These are phyloP conservation scores for Posidonia oceanica DNA, from an alignment of 116 monocot species.

Conservation along the genomic window DNA sequence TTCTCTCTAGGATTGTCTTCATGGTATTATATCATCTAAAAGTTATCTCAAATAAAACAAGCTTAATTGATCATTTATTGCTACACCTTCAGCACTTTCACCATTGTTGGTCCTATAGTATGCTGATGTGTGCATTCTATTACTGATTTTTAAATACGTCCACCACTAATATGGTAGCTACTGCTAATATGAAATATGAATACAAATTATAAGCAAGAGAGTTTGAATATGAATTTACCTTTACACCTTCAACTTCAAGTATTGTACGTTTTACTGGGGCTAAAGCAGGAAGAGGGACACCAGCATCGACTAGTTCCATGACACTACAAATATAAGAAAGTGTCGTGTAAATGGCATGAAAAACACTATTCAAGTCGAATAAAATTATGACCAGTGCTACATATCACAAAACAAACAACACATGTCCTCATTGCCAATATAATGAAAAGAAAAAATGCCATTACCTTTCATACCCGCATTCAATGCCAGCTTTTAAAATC, in stretches of 20 bases:
- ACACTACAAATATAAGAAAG: conserved; percentile 28
- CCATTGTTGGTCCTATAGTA: too few species aligned
- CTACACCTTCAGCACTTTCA: too few species aligned
- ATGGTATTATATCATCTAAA: too few species aligned
- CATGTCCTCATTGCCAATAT: background rate
- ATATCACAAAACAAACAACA: background rate
- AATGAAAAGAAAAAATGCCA: background rate
- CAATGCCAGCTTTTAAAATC: conserved; percentile 94
- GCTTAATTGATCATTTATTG: too few species aligned
- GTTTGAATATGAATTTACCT: conserved; percentile 32
- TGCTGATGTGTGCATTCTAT: too few species aligned
- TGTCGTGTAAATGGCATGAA: conserved; percentile 2
- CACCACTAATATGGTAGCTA: background rate
- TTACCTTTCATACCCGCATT: conserved; percentile 82
- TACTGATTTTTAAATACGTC: background rate
- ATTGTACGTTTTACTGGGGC: conserved; percentile 74
- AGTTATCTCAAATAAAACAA: too few species aligned
- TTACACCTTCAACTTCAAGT: conserved; percentile 71
- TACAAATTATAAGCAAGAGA: background rate
- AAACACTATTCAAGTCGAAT: background rate
- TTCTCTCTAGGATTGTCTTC: too few species aligned
- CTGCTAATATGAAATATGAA: background rate
- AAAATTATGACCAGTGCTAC: background rate
- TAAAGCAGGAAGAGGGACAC: conserved; percentile 38
- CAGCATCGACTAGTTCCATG: conserved; percentile 90